Evolutionary conservation across 2,329 filamentous ascomycete species (phyloP).

Genomic region (Curvularia lunata): DNA sequence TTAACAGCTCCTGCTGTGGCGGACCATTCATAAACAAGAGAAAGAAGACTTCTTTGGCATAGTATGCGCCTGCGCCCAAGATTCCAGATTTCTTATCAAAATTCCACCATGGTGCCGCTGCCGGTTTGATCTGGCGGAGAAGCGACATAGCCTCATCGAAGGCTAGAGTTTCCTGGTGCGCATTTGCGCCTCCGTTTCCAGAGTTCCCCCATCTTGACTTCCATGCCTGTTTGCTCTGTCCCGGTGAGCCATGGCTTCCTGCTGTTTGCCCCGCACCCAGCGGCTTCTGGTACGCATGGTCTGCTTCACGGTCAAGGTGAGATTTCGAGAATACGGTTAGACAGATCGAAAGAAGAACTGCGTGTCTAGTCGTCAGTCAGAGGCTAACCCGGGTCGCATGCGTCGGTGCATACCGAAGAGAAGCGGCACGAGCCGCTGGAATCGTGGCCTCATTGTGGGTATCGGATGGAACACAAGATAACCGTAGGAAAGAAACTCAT

Average conservation of each 20-base stretch:
- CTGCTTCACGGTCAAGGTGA: conserved; percentile 26
- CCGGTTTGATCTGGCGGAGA: conserved; percentile 52
- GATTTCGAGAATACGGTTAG: conserved; percentile 34
- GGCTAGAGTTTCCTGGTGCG: conserved; percentile 30
- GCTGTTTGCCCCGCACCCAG: conserved; percentile 19
- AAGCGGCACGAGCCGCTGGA: conserved; percentile 47
- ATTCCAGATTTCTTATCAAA: conserved; percentile 63
- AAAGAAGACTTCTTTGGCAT: conserved; percentile 67
- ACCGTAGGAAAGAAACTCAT: conserved; percentile 35
- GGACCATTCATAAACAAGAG: conserved; percentile 70
- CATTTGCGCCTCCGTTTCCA: conserved; percentile 18
- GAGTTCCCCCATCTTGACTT: conserved; percentile 30
- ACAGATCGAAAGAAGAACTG: conserved; percentile 44
- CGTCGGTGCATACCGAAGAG: conserved; percentile 37
- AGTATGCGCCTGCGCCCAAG: conserved; percentile 64
- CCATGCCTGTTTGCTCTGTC: conserved; percentile 20
- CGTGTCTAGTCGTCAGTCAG: conserved; percentile 28
- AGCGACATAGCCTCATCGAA: conserved; percentile 50
- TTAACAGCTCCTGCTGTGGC: conserved; percentile 54
- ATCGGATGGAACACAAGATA: conserved; percentile 19
- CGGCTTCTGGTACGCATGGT: conserved; percentile 36
- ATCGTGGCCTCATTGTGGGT: conserved; percentile 44
- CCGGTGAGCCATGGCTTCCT: conserved; percentile 10
- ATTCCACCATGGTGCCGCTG: conserved; percentile 49
- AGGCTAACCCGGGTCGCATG: conserved; percentile 14